Evolutionary conservation across 2,329 filamentous ascomycete genomes (phyloP), one percentile per base, ranked within the genome.

Genomic region (Aschersonia sp.): DNA sequence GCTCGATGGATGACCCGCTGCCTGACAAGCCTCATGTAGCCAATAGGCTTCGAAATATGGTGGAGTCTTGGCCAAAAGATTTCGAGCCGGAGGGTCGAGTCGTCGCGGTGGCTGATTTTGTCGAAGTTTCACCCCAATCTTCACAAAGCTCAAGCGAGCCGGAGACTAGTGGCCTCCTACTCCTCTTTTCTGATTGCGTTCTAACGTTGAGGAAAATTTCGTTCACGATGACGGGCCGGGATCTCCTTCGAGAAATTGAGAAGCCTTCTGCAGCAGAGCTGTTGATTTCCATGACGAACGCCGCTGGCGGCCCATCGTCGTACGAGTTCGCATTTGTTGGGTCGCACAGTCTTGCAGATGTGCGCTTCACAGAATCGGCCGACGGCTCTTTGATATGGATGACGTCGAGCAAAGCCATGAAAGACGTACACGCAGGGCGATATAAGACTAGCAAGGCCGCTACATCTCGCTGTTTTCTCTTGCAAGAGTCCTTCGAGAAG

Each of bases 121-220:
- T 81, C 14, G 87, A 94, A 57, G 66, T 94, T 4, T 67, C 77
- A 1, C 76, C 87, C 2, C 89, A 89, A 1, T 94, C 84, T 22
- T 22, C 22, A 56, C 66, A 70, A 30, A 68, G 58, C 46, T 44
- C 57, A 52, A 60, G 65, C 30, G 56, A 63, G 41, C 62, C 64
- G 11, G 74, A 77, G 22, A 70, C 70, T 41, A 68, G 77, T 2
- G 84, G 86, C 1, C 80, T 95, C 30, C 73, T 97, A 45, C 67
- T 97, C 4, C 70, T 97, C 3, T 97, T 95, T 58, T 79, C 86
- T 3, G 89, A 95, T 56, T 84, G 78, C 47, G 61, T 95, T 1
- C 74, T 94, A 12, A 68, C 95, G 22, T 66, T 95, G 11, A 83
- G 81, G 53, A 94, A 89, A 62, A 69, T 77, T 31, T 68, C 72